Evolutionary conservation across 1,139 yeast genomes (phyloP), one percentile per base, ranked within the genome.

Genomic region (Kodamaea alishanica): DNA sequence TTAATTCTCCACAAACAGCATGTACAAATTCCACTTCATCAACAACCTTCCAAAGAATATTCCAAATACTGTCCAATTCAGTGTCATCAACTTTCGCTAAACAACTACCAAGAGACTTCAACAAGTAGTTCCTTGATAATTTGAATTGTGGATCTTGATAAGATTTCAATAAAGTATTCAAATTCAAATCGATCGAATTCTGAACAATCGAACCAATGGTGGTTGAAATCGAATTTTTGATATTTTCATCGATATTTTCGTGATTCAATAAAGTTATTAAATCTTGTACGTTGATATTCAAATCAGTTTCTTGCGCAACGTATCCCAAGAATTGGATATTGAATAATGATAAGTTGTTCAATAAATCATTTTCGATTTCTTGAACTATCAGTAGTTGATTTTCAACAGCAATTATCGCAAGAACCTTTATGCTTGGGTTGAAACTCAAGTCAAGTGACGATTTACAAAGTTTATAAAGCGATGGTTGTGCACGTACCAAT

Each of bases 141-240:
- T 25, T 39, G 10, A 37, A 43, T 4, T 32, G 28, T 9, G 45
- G 35, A 22, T 43, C 38, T 22, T 43, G 38, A 32, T 43, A 48
- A 20, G 32, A 38, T 6, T 30, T 29, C 32, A 48, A 32, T 12
- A 49, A 34, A 10, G 23, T 28, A 25, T 30, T 15, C 8, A 24
- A n/a, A 6, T 29, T 10, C 40, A 39, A 10, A 7, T 54, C 50
- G 6, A 69, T 49, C 22, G 34, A 43, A 74, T 64, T 26, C 61
- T 72, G 61, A 6, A 73, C 67, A 24, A 77, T 54, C 9, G 73
- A 67, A 1, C 87, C 84, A 29, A 80, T 58, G 0, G 84, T 67
- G 34, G 70, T 68, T 0, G 84, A 75, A 1, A 81, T 70, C 6
- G 76, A 75, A 15, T 62, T 46, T 39, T 67, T 67, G 7, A 73